Base-by-base conservation (phyloP, 2,329 filamentous ascomycete genomes). In the Diaporthe aspalathi region DNA sequence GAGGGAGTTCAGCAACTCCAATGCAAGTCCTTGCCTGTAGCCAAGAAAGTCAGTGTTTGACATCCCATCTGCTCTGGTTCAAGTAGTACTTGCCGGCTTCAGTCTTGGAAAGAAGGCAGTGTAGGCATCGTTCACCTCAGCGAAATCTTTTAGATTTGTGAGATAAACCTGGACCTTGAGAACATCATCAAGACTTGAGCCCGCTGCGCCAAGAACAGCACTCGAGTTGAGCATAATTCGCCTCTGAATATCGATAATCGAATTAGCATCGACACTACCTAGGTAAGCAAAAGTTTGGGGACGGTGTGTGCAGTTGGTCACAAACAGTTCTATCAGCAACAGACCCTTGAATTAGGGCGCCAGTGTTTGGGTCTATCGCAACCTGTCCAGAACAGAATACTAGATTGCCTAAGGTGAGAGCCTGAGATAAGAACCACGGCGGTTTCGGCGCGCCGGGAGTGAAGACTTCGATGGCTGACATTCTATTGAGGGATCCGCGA, bases 391-490 rank as follows among this genome's bases (percentile, higher is more conserved):
- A 57, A 43, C 35, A 57, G 14, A 27, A 57, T 27, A 57, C 54
- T 5, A 57, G 22, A 43, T 57, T 20, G 35, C 35, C 54, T 40
- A 57, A 11, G 6, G 35, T 27, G 54, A 43, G 11, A 3, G 54
- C 54, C 29, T 57, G n/a, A 17, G 54, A 57, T 7, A 57, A 24
- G 35, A 57, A 43, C 1, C 35, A n/a, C 35, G 22, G 35, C 12
- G 54, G 35, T 16, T 22, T 16, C 1, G n/a, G 54, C 35, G 54
- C n/a, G 11, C 27, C 35, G 22, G 12, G 35, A 43, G 54, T 22
- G 53, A 56, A 56, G 12, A 56, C 53, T 56, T 29, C 53, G 20
- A 29, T 24, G 20, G 29, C 53, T 56, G 53, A 38, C 53, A 56
- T 56, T 14, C 11, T 12, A 32, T 8, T 7, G 11, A 56, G 7